phyloP scores from a whole-genome alignment of 495 filamentous ascomycete species.

The Pseudoneurospora amorphoporcata region DNA sequence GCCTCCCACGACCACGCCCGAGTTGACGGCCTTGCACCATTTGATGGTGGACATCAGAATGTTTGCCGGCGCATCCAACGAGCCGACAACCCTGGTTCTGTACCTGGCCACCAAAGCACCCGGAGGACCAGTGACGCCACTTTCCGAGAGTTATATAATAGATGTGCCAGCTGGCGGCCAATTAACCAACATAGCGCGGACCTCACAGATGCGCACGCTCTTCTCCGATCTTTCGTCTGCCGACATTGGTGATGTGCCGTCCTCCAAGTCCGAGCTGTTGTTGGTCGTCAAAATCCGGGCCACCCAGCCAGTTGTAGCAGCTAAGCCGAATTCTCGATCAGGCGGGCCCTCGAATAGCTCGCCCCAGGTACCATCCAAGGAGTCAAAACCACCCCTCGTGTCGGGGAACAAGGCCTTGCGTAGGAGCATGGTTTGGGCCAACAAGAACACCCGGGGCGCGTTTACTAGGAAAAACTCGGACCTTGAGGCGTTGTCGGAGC shows the following conservation, averaged over 20 bases:
- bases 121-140: constrained; percentile 47
- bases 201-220: constrained; percentile 65
- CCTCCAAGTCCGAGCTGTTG: constrained; percentile 58
- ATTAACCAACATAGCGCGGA: constrained; percentile 46
- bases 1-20: constrained; percentile 52
- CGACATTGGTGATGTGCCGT: constrained; percentile 72
- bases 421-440: constrained; percentile 76
- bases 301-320: constrained; percentile 41
- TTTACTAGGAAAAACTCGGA: constrained; percentile 37
- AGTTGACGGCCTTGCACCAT: constrained; percentile 70
- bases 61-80: constrained; percentile 60
- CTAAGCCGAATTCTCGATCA: constrained; percentile 37
- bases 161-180: constrained; percentile 67
- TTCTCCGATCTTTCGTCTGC: constrained; percentile 74
- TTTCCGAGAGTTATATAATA: constrained; percentile 76
- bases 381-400: constrained; percentile 30
- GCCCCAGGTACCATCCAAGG: constrained; percentile 28
- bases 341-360: constrained; percentile 27
- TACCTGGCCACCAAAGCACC: constrained; percentile 63
- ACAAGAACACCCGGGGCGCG: constrained; percentile 39
- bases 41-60: constrained; percentile 74
- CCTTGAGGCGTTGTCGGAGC: constrained; percentile 40
- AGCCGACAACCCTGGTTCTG: constrained; percentile 66
- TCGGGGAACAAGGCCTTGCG: constrained; percentile 50
- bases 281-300: constrained; percentile 75